These are phyloP conservation scores for Dendrobium officinale DNA, from an alignment of 106 monocot species.

Conservation along the genomic window DNA sequence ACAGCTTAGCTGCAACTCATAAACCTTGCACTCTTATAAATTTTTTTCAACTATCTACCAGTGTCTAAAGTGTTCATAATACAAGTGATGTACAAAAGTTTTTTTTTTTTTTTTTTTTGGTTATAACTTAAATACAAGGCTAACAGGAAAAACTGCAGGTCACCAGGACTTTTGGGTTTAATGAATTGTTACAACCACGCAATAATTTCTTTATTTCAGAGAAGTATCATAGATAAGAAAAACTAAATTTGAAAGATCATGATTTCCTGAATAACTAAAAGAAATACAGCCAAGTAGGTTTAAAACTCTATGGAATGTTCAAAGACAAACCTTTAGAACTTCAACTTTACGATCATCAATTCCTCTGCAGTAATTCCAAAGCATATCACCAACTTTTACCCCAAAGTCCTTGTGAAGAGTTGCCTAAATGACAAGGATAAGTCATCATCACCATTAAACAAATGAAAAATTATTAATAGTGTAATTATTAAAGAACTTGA, in stretches of 20 bases:
- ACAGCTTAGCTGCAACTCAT: not conserved
- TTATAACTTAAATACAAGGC: too few species aligned
- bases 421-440: conserved; percentile 32
- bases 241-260: not conserved
- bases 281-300: not conserved
- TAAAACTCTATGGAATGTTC: not conserved
- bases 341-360: conserved; percentile 70
- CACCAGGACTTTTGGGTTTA: too few species aligned
- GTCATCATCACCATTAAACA: not conserved
- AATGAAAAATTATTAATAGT: not conserved
- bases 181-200: not conserved
- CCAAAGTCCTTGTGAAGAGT: conserved; percentile 79
- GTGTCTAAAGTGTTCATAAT: not conserved
- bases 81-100: not conserved
- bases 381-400: conserved; percentile 69
- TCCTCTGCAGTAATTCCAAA: conserved; percentile 91
- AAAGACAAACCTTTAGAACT: conserved; percentile 55
- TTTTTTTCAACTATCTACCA: not conserved
- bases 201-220: not conserved
- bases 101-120: too few species aligned
- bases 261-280: not conserved
- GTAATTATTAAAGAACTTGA: not conserved
- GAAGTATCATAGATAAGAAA: not conserved
- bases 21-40: not conserved
- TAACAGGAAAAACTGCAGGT: too few species aligned